Evolutionary conservation across 2,329 filamentous ascomycete species (phyloP).

Genomic region (Pseudocercospora pini-densiflorae): DNA sequence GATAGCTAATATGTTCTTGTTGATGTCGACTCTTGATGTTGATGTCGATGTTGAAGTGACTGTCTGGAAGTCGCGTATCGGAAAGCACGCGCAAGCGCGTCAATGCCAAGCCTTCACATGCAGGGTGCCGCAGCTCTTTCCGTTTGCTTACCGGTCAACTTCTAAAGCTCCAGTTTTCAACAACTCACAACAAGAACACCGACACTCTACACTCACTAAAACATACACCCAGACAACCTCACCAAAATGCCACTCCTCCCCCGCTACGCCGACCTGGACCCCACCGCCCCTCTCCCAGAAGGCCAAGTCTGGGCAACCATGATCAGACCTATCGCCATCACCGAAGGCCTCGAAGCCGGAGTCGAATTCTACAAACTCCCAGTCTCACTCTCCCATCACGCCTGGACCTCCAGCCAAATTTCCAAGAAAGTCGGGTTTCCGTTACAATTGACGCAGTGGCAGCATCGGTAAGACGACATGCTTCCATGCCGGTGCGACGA

Average conservation of each 20-base stretch:
- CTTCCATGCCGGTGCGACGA: no score
- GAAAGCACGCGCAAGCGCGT: background rate
- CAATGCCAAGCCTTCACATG: constrained; percentile 8
- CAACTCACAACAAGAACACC: background rate
- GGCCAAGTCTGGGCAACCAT: background rate
- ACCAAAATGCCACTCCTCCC: background rate
- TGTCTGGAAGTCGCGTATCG: background rate
- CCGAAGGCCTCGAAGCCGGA: background rate
- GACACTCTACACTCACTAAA: background rate
- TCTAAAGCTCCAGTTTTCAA: no score
- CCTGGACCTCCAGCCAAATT: background rate
- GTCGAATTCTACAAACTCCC: background rate
- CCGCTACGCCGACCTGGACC: background rate
- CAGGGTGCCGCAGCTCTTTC: background rate
- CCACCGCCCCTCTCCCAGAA: background rate
- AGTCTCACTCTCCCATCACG: background rate
- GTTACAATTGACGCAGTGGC: background rate
- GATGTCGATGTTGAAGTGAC: background rate
- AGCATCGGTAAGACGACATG: background rate
- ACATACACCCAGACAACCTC: background rate
- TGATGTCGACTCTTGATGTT: background rate
- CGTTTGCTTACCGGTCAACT: background rate
- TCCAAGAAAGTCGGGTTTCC: background rate
- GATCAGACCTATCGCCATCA: background rate
- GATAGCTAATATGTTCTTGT: no score